Base-by-base conservation (phyloP, 2,329 filamentous ascomycete genomes). In the Phialophora verrucosa region DNA sequence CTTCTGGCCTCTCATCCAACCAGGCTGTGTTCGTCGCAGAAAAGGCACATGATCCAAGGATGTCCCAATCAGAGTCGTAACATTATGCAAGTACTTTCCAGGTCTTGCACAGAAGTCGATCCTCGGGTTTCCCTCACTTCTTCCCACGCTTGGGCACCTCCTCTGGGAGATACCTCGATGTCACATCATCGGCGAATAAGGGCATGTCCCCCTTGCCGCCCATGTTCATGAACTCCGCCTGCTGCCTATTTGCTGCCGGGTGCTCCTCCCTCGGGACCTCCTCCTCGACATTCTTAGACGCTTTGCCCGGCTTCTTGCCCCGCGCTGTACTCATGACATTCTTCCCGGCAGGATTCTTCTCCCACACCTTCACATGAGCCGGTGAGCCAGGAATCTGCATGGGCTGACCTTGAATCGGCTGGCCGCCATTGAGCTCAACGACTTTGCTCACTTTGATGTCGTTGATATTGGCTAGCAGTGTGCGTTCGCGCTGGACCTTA, bases 121-220 rank as follows among this genome's bases (percentile, higher is more conserved):
- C 20, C 25, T 51, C 35, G 23, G 1, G 23, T 50, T 29, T 27
- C 8, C 25, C 53, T 69, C 49, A 64, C 31, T 64, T 63, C 56
- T 55, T 56, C 23, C 54, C 27, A 6, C 31, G 23, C 44, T 65
- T 65, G 31, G 71, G 70, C 17, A 70, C 65, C 57, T 73, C 69
- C 14, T 66, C 62, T 12, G 70, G 68, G 10, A 72, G 66, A 67
- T 81, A 82, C 12, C 76, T 75, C 59, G 78, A 82, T 1, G 74
- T 76, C 44, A 76, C 75, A 38, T 91, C 89, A 58, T 91, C 82
- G 10, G 85, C 87, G 75, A 89, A 97, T 14, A 97, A 83, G 51
- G 85, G 82, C 77, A 92, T 88, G 74, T 98, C 94, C 4, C 93
- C 94, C 73, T 91, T 91, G 17, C 92, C 92, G 47, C 94, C 94